These are phyloP conservation scores for Fraxinus paxiana DNA, from an alignment of 305 asterid genomes.

Conservation along the genomic window DNA sequence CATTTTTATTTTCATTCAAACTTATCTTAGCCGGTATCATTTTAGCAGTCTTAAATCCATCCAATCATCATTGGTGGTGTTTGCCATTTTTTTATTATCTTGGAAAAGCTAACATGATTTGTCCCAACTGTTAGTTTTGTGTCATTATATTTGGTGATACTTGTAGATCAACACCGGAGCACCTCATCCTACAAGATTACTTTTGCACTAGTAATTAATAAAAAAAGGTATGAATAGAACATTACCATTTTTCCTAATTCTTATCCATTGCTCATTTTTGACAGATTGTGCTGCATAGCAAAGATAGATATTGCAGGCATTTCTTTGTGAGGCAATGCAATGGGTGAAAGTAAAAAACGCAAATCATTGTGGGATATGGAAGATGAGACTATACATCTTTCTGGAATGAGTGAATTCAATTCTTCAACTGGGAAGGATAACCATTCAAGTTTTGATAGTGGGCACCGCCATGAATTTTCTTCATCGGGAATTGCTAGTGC, in stretches of 20 bases:
- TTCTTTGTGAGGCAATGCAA: conserved; percentile 33
- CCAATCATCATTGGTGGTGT: neutral
- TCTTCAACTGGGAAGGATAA: neutral
- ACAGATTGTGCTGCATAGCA: conserved; percentile 44
- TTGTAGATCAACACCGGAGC: neutral
- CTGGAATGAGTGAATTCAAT: neutral
- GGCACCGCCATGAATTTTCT: conserved; percentile 23
- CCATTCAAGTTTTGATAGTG: neutral
- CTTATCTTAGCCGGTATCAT: neutral
- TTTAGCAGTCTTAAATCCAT: neutral
- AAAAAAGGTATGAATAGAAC: neutral
- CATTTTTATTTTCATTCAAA: neutral
- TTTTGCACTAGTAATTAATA: neutral
- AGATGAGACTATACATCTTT: conserved; percentile 30
- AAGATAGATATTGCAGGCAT: conserved; percentile 21
- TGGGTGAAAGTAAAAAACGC: conserved; percentile 73
- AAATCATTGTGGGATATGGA: conserved; percentile 66
- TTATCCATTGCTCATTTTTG: conserved; percentile 19
- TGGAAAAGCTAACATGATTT: neutral
- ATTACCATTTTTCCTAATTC: neutral
- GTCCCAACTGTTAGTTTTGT: neutral
- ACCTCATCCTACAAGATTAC: neutral
- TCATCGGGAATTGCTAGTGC: conserved; percentile 41
- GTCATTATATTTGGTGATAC: neutral
- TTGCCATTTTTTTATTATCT: neutral